These are phyloP conservation scores for Cucurbita argyrosperma DNA, from an alignment of 306 rosid genomes.

Conservation along the genomic window DNA sequence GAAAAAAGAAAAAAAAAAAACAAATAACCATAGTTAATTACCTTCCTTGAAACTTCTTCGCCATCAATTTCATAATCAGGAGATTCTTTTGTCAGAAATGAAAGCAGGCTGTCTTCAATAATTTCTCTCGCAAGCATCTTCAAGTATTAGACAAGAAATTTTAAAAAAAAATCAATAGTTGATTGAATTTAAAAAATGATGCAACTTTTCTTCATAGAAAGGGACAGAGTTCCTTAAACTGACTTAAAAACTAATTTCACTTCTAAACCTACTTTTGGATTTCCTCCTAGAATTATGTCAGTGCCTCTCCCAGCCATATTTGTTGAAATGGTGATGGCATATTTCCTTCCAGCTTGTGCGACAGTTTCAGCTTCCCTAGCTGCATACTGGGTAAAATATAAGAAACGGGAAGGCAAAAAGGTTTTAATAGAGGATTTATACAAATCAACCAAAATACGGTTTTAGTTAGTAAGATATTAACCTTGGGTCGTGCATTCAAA, in stretches of 20 bases:
- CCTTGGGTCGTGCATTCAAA: slow-evolving; percentile 92
- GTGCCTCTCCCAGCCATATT: slow-evolving; percentile 99
- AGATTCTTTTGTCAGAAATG: slow-evolving; percentile 53
- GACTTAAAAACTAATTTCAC: slow-evolving; percentile 7
- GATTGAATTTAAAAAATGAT: slow-evolving; percentile 1
- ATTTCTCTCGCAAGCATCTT: slow-evolving; percentile 94
- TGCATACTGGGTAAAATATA: slow-evolving; percentile 51
- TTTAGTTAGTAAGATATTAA: slow-evolving; percentile 14
- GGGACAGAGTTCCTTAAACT: background rate
- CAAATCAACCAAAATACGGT: background rate
- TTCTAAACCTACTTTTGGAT: slow-evolving; percentile 67
- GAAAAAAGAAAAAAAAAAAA: background rate
- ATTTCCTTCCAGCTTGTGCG: slow-evolving; percentile 91
- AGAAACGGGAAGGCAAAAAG: slow-evolving; percentile 1
- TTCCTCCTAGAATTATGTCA: slow-evolving; percentile 95
- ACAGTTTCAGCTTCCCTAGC: slow-evolving; percentile 90
- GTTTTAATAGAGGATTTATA: background rate
- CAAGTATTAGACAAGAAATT: slow-evolving; percentile 1
- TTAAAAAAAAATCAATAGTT: background rate
- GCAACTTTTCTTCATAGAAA: background rate
- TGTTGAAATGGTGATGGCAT: slow-evolving; percentile 91
- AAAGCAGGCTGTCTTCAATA: slow-evolving; percentile 68
- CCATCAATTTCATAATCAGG: slow-evolving; percentile 46
- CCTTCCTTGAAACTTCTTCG: slow-evolving; percentile 55
- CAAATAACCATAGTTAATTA: slow-evolving; percentile 10